Conservation (phyloP, 331 rosid genomes). For the Acacia concinna region DNA sequence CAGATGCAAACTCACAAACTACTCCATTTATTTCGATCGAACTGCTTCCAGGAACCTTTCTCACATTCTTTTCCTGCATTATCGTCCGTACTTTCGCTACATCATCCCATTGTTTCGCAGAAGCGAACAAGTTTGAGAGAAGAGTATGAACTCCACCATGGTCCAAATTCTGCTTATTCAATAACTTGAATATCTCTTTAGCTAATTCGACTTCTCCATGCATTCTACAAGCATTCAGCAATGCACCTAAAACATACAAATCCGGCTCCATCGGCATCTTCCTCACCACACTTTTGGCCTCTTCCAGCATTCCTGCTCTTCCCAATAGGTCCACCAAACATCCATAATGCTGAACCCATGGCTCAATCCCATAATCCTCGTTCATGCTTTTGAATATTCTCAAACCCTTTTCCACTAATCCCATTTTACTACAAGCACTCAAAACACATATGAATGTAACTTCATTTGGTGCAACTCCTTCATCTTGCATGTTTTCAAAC, state of each 20-base stretch:
- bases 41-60: slow-evolving; percentile 51
- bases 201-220: slow-evolving; percentile 48
- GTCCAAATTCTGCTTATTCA: slow-evolving; percentile 43
- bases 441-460: slow-evolving; percentile 50
- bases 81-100: slow-evolving; percentile 44
- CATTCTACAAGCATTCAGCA: slow-evolving; percentile 53
- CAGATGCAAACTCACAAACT: slow-evolving; percentile 46
- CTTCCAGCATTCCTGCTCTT: slow-evolving; percentile 53
- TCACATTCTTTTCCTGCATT: slow-evolving; percentile 44
- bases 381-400: slow-evolving; percentile 44
- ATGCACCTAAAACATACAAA: slow-evolving; percentile 48
- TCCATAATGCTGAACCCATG: slow-evolving; percentile 49
- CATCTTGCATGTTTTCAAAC: slow-evolving; percentile 40
- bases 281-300: slow-evolving; percentile 42
- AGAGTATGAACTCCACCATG: slow-evolving; percentile 51
- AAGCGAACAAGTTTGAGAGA: slow-evolving; percentile 53
- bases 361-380: slow-evolving; percentile 34
- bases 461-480: slow-evolving; percentile 51
- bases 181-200: slow-evolving; percentile 35
- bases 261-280: slow-evolving; percentile 57
- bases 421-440: slow-evolving; percentile 56
- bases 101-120: slow-evolving; percentile 45
- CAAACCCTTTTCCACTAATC: slow-evolving; percentile 45
- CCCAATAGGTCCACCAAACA: slow-evolving; percentile 59
- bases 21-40: slow-evolving; percentile 41